Evolutionary conservation across 2,329 filamentous ascomycete species (phyloP).

Genomic region (Trichoderma gracile): DNA sequence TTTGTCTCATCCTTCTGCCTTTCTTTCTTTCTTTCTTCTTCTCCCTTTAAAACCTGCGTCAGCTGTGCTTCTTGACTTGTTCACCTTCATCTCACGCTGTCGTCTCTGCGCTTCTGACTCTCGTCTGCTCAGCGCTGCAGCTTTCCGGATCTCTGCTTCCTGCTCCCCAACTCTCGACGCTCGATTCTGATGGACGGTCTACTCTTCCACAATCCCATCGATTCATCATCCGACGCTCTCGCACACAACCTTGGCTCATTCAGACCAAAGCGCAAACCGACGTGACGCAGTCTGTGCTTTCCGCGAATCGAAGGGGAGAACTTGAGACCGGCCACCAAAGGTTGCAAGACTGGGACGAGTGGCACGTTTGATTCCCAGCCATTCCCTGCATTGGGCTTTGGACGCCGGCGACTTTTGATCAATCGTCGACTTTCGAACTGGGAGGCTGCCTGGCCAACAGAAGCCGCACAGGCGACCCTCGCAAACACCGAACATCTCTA

Average conservation of each 20-base stretch:
- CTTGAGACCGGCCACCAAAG: neutral
- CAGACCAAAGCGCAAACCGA: conserved; percentile 21
- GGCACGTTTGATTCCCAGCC: neutral
- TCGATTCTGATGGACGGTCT: conserved; percentile 26
- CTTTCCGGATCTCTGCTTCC: too few species aligned
- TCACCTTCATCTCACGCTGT: neutral
- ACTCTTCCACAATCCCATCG: conserved; percentile 13
- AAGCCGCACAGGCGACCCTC: neutral
- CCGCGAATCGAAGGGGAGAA: conserved; percentile 4
- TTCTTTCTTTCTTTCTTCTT: neutral
- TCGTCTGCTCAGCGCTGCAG: conserved; percentile 3
- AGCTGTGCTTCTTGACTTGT: neutral
- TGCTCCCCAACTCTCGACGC: neutral
- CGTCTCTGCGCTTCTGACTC: neutral
- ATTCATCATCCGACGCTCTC: conserved; percentile 2
- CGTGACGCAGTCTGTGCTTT: conserved; percentile 20
- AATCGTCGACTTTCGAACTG: neutral
- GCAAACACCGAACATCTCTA: neutral
- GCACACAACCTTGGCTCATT: conserved; percentile 8
- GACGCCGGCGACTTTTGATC: neutral
- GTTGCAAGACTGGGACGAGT: neutral
- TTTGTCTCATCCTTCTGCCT: conserved; percentile 6
- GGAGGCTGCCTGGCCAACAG: neutral
- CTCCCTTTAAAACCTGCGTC: neutral
- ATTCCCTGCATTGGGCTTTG: neutral